Base-by-base conservation (phyloP, 257 asterid species). In the Solanum corneliomulleri region DNA sequence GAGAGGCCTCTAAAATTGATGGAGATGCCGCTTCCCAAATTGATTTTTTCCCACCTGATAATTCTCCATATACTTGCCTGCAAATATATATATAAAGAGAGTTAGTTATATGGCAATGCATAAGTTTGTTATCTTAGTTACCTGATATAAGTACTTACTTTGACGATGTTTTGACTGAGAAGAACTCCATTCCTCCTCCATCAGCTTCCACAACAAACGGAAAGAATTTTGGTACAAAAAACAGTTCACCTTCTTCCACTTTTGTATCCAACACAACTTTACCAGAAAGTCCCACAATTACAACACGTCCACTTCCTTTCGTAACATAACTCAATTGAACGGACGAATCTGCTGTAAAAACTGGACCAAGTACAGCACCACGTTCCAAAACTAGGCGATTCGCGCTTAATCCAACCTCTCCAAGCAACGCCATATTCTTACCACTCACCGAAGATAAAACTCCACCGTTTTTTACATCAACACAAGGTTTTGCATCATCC, bases 171-270 rank as follows among this genome's bases (percentile, higher is more conserved):
- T 66, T 20, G 2, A 91, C 78, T 2, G 83, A 78, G 35, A 85
- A 89, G 2, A 89, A 83, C 29, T 93, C 91, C 44, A 93, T 9
- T 9, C 93, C 96, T n/a, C 90, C 76, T 20, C 10, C 89, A 33
- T 23, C 90, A 3, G 93, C 92, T 2, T 88, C 11, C 0, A 37
- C 75, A 11, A 93, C 91, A 39, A 29, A 76, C 11, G 84, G 82
- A 42, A 92, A 90, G 77, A 87, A 92, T 25, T 83, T 88, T 1
- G 93, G 96, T 87, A 92, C 93, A 1, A 91, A 92, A 70, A 91
- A 81, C 52, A 92, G 8, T 16, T 92, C 87, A 41, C 87, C 93
- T 33, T 62, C 81, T 44, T 70, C 18, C 85, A 93, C 83, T 13
- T n/a, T 72, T 0, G 62, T 82, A 27, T 88, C 92, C 84, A 93